phyloP scores from a whole-genome alignment of 2,329 filamentous ascomycete genomes.

The Penicillium occitanis region DNA sequence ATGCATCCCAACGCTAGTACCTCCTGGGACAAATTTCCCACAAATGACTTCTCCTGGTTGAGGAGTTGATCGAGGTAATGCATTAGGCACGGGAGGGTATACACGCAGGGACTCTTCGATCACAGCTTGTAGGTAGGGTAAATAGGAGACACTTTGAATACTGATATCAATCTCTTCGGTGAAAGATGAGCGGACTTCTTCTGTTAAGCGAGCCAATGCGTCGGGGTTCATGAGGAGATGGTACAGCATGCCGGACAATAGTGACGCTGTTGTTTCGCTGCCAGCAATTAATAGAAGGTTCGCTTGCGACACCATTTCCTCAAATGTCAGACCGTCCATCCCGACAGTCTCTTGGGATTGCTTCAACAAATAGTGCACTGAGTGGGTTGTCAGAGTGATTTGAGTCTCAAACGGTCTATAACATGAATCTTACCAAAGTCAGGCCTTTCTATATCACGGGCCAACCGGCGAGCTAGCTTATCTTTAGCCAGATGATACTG shows the following conservation, averaged over 20 bases:
- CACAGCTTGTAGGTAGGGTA: slow-evolving; percentile 45
- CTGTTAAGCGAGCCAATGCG: slow-evolving; percentile 23
- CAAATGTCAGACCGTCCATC: slow-evolving; percentile 22
- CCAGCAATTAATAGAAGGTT: slow-evolving; percentile 38
- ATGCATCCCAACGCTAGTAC: slow-evolving; percentile 16
- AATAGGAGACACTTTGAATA: slow-evolving; percentile 26
- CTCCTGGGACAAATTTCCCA: slow-evolving; percentile 30
- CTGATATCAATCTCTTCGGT: slow-evolving; percentile 33
- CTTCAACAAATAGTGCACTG: slow-evolving; percentile 27
- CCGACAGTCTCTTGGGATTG: slow-evolving; percentile 21
- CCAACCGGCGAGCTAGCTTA: slow-evolving; percentile 26
- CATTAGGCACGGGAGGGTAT: slow-evolving; percentile 38
- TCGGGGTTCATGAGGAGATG: slow-evolving; percentile 29
- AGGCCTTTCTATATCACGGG: slow-evolving; percentile 22
- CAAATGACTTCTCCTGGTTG: slow-evolving; percentile 18
- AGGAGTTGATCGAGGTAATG: background rate
- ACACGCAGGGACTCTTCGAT: slow-evolving; percentile 49
- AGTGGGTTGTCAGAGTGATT: background rate
- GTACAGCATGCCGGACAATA: slow-evolving; percentile 39
- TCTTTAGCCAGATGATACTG: slow-evolving; percentile 27
- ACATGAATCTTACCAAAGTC: slow-evolving; percentile 25
- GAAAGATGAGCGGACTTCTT: slow-evolving; percentile 31
- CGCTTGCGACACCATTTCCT: slow-evolving; percentile 29
- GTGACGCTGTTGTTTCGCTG: slow-evolving; percentile 43
- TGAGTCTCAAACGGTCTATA: background rate